phyloP scores from a whole-genome alignment of 345 rosid species.

The Combretum micranthum region DNA sequence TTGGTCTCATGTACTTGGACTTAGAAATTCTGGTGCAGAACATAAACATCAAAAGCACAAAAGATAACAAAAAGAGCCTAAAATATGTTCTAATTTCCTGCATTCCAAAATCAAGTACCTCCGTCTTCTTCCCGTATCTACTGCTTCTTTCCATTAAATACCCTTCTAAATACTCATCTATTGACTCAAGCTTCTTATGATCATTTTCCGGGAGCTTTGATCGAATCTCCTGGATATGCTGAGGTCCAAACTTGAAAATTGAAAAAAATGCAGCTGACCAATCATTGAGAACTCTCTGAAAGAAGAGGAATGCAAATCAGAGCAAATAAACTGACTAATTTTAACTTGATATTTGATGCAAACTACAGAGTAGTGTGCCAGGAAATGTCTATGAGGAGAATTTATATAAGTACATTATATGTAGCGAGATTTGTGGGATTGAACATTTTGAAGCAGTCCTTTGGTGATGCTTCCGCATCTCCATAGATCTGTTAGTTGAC shows the following conservation, averaged over 20 bases:
- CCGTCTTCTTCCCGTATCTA: slow-evolving; percentile 77
- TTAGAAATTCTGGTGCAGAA: slow-evolving; percentile 93
- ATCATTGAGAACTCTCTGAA: slow-evolving; percentile 77
- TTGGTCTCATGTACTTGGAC: slow-evolving; percentile 55
- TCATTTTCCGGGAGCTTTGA: slow-evolving; percentile 27
- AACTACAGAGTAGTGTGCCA: background rate
- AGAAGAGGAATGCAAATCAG: slow-evolving; percentile 5
- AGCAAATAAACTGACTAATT: background rate
- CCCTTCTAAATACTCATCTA: slow-evolving; percentile 87
- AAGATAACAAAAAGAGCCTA: slow-evolving; percentile 87
- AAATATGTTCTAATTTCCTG: slow-evolving; percentile 94
- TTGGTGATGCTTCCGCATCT: slow-evolving; percentile 47
- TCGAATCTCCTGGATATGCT: slow-evolving; percentile 27
- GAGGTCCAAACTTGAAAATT: slow-evolving; percentile 56
- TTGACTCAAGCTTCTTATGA: slow-evolving; percentile 62
- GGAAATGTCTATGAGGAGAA: background rate
- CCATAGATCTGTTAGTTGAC: slow-evolving; percentile 71
- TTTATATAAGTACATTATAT: slow-evolving; percentile 49
- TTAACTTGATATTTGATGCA: background rate
- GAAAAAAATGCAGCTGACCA: slow-evolving; percentile 87
- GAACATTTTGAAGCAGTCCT: slow-evolving; percentile 95
- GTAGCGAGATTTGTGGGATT: slow-evolving; percentile 71
- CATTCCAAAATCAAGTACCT: slow-evolving; percentile 89
- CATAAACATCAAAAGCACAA: slow-evolving; percentile 76
- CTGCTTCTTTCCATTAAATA: slow-evolving; percentile 82